Evolutionary conservation across 2,329 filamentous ascomycete genomes (phyloP).

Genomic region (Ophioceras dolichostomum): DNA sequence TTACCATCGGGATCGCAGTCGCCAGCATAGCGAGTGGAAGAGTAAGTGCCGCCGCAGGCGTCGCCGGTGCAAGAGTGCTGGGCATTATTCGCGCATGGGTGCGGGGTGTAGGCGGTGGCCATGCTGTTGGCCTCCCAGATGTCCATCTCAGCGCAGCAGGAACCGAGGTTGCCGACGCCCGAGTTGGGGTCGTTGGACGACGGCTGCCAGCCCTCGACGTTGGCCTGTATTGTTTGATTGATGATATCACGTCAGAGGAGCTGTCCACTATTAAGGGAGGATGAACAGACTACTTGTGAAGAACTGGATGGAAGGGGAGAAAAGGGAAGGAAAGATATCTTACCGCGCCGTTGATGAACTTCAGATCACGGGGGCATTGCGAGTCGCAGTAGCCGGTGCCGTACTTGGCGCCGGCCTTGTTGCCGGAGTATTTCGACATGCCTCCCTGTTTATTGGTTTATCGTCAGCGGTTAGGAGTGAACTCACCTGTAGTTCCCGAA

Average conservation of each 20-base stretch:
- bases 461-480: too few relatives aligned
- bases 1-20: slow-evolving; percentile 57
- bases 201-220: slow-evolving; percentile 36
- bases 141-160: slow-evolving; percentile 52
- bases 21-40: slow-evolving; percentile 42
- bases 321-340: too few relatives aligned
- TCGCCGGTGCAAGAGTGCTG: slow-evolving; percentile 38
- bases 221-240: slow-evolving; percentile 24
- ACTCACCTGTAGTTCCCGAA: too few relatives aligned
- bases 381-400: slow-evolving; percentile 46
- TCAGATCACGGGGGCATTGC: slow-evolving; percentile 41
- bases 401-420: slow-evolving; percentile 43
- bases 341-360: slow-evolving; percentile 43
- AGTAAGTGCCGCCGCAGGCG: slow-evolving; percentile 40
- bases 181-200: slow-evolving; percentile 41
- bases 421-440: slow-evolving; percentile 32
- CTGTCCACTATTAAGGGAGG: too few relatives aligned
- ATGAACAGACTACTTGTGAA: too few relatives aligned
- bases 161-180: slow-evolving; percentile 37
- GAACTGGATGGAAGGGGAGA: too few relatives aligned
- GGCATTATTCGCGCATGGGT: slow-evolving; percentile 42
- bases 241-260: too few relatives aligned
- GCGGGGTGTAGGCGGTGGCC: slow-evolving; percentile 52
- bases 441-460: slow-evolving; percentile 31
- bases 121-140: slow-evolving; percentile 53